phyloP scores from a whole-genome alignment of 164 flowering plant species.

The Aristolochia contorta region DNA sequence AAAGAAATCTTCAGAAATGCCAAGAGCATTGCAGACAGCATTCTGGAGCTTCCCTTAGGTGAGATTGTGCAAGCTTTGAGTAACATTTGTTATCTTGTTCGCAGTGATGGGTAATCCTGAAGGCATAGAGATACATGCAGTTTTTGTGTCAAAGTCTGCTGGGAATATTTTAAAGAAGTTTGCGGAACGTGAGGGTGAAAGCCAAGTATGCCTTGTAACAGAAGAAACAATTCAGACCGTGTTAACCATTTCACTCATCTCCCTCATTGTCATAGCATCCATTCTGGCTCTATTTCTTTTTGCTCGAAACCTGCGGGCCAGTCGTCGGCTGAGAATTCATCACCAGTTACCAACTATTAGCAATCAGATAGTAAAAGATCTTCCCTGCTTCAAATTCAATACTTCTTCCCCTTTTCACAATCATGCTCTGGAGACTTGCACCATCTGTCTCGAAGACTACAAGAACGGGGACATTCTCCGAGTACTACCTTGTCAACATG shows the following conservation, averaged over 20 bases:
- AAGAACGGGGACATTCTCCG: conserved; percentile 41
- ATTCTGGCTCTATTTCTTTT: conserved; percentile 25
- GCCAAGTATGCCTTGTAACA: conserved; percentile 32
- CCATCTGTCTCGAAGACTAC: conserved; percentile 64
- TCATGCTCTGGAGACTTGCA: conserved; percentile 33
- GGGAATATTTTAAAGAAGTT: conserved; percentile 36
- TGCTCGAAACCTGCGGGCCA: conserved; percentile 22
- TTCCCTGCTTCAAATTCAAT: conserved; percentile 27
- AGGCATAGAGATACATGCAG: conserved; percentile 37
- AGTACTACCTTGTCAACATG: conserved; percentile 58
- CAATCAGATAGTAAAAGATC: conserved; percentile 22
- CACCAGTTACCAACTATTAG: conserved; percentile 17
- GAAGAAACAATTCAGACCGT: conserved; percentile 39
- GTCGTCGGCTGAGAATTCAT: conserved; percentile 12
- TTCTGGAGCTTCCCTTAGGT: neutral
- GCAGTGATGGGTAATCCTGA: conserved; percentile 40
- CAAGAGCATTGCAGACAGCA: neutral
- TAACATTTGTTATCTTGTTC: neutral
- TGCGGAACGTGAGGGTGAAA: conserved; percentile 35
- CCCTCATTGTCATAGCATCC: conserved; percentile 32
- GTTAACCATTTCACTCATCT: conserved; percentile 40
- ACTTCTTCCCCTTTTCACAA: conserved; percentile 5
- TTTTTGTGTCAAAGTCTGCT: conserved; percentile 43
- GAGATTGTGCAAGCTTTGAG: neutral
- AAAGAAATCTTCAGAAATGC: no score